Conservation (phyloP, 768 basidiomycete genomes). For the Collybia sordida region DNA sequence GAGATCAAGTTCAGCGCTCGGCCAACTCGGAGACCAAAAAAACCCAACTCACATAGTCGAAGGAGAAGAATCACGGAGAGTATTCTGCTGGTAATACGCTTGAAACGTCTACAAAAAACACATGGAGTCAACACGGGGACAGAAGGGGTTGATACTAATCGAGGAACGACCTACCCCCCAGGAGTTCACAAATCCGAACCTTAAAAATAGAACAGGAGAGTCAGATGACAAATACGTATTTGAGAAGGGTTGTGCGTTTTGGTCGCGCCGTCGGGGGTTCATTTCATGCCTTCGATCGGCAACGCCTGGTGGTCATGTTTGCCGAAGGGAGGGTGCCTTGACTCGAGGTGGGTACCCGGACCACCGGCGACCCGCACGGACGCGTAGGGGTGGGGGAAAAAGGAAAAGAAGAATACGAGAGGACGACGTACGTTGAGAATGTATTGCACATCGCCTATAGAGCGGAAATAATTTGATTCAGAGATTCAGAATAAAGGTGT, state of each 20-base stretch:
- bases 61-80: constrained; percentile 48
- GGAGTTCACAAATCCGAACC: constrained; percentile 70
- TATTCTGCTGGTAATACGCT: constrained; percentile 59
- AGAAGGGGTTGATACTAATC: background rate
- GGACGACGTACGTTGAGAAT: constrained; percentile 43
- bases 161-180: constrained; percentile 64
- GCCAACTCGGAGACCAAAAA: background rate
- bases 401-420: too few relatives aligned
- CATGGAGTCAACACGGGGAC: background rate
- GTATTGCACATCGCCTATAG: constrained; percentile 46
- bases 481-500: background rate
- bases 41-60: constrained; percentile 58
- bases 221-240: background rate
- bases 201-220: constrained; percentile 14
- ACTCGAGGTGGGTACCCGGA: background rate
- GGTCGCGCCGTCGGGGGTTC: too few relatives aligned
- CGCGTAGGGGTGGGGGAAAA: background rate
- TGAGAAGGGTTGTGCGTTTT: background rate
- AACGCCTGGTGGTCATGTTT: background rate
- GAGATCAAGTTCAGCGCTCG: background rate
- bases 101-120: constrained; percentile 60
- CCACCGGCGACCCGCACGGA: background rate
- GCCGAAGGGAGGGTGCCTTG: constrained; percentile 1
- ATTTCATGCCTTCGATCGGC: background rate
- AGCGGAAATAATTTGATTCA: background rate